phyloP scores from a whole-genome alignment of 2,329 filamentous ascomycete species.

The Botrytis pseudocinerea region DNA sequence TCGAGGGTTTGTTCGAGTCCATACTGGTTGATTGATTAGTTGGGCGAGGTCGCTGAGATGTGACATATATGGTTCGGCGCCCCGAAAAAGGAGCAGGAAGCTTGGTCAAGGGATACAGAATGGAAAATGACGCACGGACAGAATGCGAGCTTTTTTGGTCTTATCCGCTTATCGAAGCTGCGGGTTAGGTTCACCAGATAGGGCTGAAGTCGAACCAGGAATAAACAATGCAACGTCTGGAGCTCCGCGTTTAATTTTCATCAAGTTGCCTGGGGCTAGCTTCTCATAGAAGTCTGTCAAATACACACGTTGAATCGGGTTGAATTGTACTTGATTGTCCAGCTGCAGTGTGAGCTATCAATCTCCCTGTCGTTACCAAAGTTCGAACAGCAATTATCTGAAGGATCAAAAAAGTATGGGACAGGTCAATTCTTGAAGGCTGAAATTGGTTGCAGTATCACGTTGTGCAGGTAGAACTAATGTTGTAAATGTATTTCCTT shows the following conservation, averaged over 20 bases:
- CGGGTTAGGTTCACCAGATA: background rate
- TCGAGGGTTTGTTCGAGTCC: background rate
- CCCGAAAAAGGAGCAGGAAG: conserved; percentile 8
- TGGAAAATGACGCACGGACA: conserved; percentile 10
- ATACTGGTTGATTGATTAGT: background rate
- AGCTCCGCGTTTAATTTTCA: background rate
- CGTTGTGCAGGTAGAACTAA: background rate
- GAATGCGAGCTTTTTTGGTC: conserved; percentile 3
- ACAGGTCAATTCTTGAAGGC: background rate
- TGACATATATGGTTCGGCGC: background rate
- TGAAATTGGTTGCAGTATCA: background rate
- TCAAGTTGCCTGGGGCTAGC: background rate
- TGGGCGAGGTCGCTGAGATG: background rate
- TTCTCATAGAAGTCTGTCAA: background rate
- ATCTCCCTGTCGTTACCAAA: background rate
- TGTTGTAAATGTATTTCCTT: conserved; percentile 19
- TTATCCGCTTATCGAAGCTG: conserved; percentile 22
- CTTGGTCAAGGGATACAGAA: background rate
- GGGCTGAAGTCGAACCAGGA: conserved; percentile 6
- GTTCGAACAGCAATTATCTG: background rate
- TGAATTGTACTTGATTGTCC: background rate
- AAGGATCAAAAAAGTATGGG: background rate
- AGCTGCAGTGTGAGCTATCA: background rate
- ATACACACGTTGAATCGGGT: background rate
- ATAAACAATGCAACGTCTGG: background rate